These are phyloP conservation scores for Ploettnerulaceae sp. DNA, from an alignment of 2,329 filamentous ascomycete genomes.

Conservation along the genomic window DNA sequence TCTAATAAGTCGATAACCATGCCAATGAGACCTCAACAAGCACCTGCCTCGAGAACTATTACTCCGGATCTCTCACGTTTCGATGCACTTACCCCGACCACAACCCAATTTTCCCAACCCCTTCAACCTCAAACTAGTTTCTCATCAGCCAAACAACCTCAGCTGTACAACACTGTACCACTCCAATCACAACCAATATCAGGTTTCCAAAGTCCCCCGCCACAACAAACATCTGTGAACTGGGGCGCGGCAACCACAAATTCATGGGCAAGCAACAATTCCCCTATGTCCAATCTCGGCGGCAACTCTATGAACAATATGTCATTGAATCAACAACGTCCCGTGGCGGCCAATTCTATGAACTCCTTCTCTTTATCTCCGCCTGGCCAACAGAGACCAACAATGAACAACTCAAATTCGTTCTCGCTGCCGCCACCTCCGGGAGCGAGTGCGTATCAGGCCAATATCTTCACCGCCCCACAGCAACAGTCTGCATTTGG, in stretches of 20 bases:
- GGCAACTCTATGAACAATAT: conserved; percentile 44
- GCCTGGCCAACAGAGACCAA: conserved; percentile 33
- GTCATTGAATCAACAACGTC: conserved; percentile 43
- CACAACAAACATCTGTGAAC: conserved; percentile 39
- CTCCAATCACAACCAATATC: conserved; percentile 22
- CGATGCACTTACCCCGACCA: conserved; percentile 50
- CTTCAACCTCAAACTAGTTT: conserved; percentile 43
- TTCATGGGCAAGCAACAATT: conserved; percentile 44
- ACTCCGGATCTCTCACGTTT: conserved; percentile 55
- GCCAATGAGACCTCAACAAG: conserved; percentile 35
- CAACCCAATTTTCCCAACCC: conserved; percentile 60
- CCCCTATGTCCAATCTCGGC: conserved; percentile 37
- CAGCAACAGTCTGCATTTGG: conserved; percentile 21
- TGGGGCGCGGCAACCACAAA: conserved; percentile 47
- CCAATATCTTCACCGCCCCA: conserved; percentile 17
- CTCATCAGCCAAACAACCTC: conserved; percentile 16
- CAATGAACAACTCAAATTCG: conserved; percentile 34
- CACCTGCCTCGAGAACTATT: conserved; percentile 46
- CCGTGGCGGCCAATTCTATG: conserved; percentile 32
- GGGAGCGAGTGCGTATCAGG: conserved; percentile 13
- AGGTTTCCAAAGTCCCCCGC: conserved; percentile 19
- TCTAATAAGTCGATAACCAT: conserved; percentile 17
- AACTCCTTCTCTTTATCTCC: conserved; percentile 52
- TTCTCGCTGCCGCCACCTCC: conserved; percentile 35
- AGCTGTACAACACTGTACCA: conserved; percentile 19